Evolutionary conservation across 768 basidiomycete species (phyloP), one percentile per base, ranked within the genome.

Genomic region (Russula griseocarnosa): DNA sequence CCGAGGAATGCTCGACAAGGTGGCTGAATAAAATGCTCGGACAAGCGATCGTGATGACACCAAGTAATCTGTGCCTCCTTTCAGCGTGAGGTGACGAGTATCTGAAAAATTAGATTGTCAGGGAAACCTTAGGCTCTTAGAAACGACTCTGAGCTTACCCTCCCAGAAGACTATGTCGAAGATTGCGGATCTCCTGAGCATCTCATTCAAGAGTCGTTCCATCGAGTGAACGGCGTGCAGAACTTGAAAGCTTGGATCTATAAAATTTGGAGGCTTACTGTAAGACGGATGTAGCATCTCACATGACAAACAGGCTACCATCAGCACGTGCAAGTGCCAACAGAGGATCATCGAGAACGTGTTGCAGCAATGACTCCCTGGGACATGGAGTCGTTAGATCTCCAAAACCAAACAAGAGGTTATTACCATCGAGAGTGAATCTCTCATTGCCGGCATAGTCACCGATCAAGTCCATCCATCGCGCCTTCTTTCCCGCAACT

Each of bases 401-500:
- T 47, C 24, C 61, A 42, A 49, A 14, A 28, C 30, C 46, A n/a
- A 28, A 24, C 22, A 50, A 40, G 47, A 22, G 11, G 2, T 34
- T 66, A 70, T 42, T 70, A 83, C 86, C 86, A 71, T 88, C 86
- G 62, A 89, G 76, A 46, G 87, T 69, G 69, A 89, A 89, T 18
- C 79, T 78, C 69, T 89, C 87, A 40, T 70, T 79, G 1, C 87
- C 87, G 24, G 84, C 86, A 71, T 87, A 88, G 69, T 87, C 87
- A 4, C 86, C 86, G 32, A 88, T 73, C 10, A 88, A 76, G 71
- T 88, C 87, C 86, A 88, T 87, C 83, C 81, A 83, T 61, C 82
- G 70, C 14, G 77, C 79, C 30, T 70, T 63, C 62, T 76, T 73
- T 69, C 72, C 74, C 30, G 73, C 70, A 14, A 64, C 3, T n/a